Conservation (phyloP, 495 filamentous ascomycete species). For the Oidiodendron maius region DNA sequence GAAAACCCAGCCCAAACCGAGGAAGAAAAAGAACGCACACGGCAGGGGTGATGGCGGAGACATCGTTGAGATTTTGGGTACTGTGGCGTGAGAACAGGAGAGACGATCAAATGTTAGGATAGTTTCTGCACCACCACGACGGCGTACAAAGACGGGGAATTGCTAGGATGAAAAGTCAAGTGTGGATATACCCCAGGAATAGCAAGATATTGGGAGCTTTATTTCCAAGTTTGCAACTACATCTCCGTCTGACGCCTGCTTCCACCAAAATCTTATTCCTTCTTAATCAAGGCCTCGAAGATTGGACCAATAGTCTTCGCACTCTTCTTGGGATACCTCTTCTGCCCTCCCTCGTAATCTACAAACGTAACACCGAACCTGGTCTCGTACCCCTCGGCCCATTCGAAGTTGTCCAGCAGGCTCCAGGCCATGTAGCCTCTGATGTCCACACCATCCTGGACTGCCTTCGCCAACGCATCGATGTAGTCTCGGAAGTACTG, state of each 20-base stretch:
- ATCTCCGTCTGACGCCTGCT: not conserved
- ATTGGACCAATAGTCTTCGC: slow-evolving; percentile 58
- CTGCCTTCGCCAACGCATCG: slow-evolving; percentile 62
- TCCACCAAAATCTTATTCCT: slow-evolving; percentile 23
- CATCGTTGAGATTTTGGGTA: slow-evolving; percentile 16
- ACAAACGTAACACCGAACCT: slow-evolving; percentile 75
- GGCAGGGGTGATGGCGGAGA: slow-evolving; percentile 15
- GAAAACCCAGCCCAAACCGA: slow-evolving; percentile 3
- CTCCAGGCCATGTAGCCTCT: slow-evolving; percentile 75
- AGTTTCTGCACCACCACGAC: too few relatives aligned
- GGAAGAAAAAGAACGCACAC: slow-evolving; percentile 15
- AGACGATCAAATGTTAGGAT: too few relatives aligned
- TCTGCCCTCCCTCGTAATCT: slow-evolving; percentile 68
- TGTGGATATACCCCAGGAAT: not conserved
- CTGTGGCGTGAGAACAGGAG: slow-evolving; percentile 3
- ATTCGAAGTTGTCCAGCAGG: slow-evolving; percentile 69
- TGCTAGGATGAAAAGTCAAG: too few relatives aligned
- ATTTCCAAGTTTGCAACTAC: too few relatives aligned
- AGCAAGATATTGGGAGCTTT: too few relatives aligned
- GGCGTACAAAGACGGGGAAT: too few relatives aligned
- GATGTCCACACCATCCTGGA: slow-evolving; percentile 65
- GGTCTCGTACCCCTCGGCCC: slow-evolving; percentile 80
- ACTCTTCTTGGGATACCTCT: slow-evolving; percentile 74
- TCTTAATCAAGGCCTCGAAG: slow-evolving; percentile 52
- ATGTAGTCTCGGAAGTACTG: slow-evolving; percentile 73